A percentile compares a stretch with the other conserved stretches of the same genome.
Conservation (phyloP, 2,329 filamentous ascomycete genomes). For the Aspergillus fumigatiaffinis region DNA sequence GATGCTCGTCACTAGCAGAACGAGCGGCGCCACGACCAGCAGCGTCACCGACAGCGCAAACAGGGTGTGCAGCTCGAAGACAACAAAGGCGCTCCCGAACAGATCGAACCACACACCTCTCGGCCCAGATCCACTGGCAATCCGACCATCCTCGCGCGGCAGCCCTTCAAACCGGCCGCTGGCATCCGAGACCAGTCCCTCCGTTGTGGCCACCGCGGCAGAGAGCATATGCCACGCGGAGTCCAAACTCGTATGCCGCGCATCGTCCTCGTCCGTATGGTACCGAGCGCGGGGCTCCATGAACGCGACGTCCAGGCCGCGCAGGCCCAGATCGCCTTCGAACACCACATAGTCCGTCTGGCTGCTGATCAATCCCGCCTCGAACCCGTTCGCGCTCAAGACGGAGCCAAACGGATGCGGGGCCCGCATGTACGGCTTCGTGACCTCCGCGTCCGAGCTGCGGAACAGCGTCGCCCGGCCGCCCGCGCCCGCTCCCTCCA, state of each 20-base stretch:
- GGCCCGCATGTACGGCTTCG: constrained; percentile 67
- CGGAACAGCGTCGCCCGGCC: constrained; percentile 84
- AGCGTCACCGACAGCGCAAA: constrained; percentile 85
- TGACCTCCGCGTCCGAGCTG: constrained; percentile 81
- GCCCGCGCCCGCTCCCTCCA: constrained; percentile 91
- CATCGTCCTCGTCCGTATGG: constrained; percentile 86
- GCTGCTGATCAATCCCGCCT: constrained; percentile 71
- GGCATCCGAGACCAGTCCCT: constrained; percentile 65
- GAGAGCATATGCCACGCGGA: constrained; percentile 95
- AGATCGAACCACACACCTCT: constrained; percentile 91
- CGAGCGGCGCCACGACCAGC: constrained; percentile 72
- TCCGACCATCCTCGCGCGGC: constrained; percentile 55
- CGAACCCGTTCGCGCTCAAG: constrained; percentile 78
- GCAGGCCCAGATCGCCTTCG: constrained; percentile 69
- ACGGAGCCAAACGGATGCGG: constrained; percentile 80
- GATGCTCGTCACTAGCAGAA: constrained; percentile 66
- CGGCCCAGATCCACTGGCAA: constrained; percentile 62
- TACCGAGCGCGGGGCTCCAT: constrained; percentile 81
- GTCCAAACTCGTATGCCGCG: constrained; percentile 63
- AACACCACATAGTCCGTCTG: constrained; percentile 90
- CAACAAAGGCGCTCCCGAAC: constrained; percentile 72
- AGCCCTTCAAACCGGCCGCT: constrained; percentile 63
- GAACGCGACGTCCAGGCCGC: constrained; percentile 89
- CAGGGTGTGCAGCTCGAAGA: constrained; percentile 75
- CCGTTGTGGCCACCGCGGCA: constrained; percentile 69